A percentile compares a stretch with the other conserved stretches of the same genome.
phyloP scores from a whole-genome alignment of 108 stramenopile species.

The Cyclostephanos tholiformis region DNA sequence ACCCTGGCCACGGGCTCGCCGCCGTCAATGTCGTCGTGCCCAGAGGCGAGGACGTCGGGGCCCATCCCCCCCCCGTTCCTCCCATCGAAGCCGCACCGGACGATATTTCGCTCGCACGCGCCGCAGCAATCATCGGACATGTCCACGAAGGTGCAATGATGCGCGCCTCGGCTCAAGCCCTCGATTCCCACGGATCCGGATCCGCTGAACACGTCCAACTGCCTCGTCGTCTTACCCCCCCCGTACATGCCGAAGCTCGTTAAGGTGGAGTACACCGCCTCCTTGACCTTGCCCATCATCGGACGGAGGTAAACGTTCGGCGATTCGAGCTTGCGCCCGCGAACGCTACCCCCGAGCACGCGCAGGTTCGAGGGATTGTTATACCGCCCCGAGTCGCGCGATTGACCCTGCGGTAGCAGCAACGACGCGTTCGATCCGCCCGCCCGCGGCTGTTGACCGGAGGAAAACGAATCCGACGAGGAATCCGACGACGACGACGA shows the following conservation, averaged over 20 bases:
- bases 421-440: conserved; percentile 67
- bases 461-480: conserved; percentile 19
- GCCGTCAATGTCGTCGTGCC: no score
- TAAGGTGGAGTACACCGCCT: conserved; percentile 93
- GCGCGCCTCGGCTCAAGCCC: conserved; percentile 87
- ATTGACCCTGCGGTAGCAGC: conserved; percentile 78
- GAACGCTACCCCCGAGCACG: conserved; percentile 78
- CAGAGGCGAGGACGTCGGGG: conserved; percentile 35
- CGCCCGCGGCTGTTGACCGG: conserved; percentile 23
- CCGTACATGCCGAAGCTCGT: conserved; percentile 88
- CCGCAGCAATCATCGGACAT: conserved; percentile 74
- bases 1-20: conserved; percentile 57
- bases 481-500: no score
- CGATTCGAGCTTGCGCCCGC: conserved; percentile 83
- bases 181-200: conserved; percentile 94
- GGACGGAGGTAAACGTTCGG: conserved; percentile 95
- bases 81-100: conserved; percentile 72
- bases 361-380: conserved; percentile 81
- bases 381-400: conserved; percentile 61
- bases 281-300: conserved; percentile 98
- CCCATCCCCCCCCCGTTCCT: conserved; percentile 38
- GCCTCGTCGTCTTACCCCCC: conserved; percentile 46
- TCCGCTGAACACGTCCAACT: conserved; percentile 94
- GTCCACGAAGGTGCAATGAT: conserved; percentile 88
- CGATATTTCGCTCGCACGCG: conserved; percentile 72